A percentile compares a stretch with the other conserved stretches of the same genome.
These are phyloP conservation scores for Aspergillus aculeatus DNA, from an alignment of 2,329 filamentous ascomycete genomes.

Conservation along the genomic window DNA sequence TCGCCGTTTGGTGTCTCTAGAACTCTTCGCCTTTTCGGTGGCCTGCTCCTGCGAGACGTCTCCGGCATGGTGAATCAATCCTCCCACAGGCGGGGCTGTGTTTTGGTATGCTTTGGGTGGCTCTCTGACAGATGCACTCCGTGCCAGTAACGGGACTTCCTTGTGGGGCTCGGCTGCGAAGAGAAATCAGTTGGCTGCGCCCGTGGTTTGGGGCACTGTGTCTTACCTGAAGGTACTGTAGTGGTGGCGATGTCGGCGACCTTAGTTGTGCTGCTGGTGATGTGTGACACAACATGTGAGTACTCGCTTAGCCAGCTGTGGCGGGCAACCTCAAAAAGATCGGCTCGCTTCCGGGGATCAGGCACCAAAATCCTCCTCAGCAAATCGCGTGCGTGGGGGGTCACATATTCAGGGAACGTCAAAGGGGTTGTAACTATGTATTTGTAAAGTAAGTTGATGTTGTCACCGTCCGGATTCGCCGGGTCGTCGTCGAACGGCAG, in stretches of 20 bases:
- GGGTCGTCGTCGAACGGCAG: constrained; percentile 97
- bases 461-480: constrained; percentile 96
- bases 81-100: constrained; percentile 50
- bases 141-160: constrained; percentile 65
- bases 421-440: constrained; percentile 97
- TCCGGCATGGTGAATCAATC: constrained; percentile 70
- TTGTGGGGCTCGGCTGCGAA: constrained; percentile 45
- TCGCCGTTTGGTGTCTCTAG: constrained; percentile 82
- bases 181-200: constrained; percentile 7
- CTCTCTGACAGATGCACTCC: constrained; percentile 91
- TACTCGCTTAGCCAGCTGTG: constrained; percentile 99
- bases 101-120: constrained; percentile 65
- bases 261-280: constrained; percentile 91
- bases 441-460: constrained; percentile 98
- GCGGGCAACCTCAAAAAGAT: constrained; percentile 93
- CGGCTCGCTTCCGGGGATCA: constrained; percentile 89
- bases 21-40: constrained; percentile 61
- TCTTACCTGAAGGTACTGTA: constrained; percentile 61
- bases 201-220: background rate
- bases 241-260: constrained; percentile 81
- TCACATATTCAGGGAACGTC: constrained; percentile 98
- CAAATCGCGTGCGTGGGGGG: constrained; percentile 90
- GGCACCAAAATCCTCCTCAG: constrained; percentile 91
- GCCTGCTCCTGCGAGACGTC: constrained; percentile 69
- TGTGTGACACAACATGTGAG: constrained; percentile 92